Percentiles rank a stretch among this genome's conserved stretches.
Conservation (phyloP, 2,329 filamentous ascomycete species). For the Phialophora chinensis region DNA sequence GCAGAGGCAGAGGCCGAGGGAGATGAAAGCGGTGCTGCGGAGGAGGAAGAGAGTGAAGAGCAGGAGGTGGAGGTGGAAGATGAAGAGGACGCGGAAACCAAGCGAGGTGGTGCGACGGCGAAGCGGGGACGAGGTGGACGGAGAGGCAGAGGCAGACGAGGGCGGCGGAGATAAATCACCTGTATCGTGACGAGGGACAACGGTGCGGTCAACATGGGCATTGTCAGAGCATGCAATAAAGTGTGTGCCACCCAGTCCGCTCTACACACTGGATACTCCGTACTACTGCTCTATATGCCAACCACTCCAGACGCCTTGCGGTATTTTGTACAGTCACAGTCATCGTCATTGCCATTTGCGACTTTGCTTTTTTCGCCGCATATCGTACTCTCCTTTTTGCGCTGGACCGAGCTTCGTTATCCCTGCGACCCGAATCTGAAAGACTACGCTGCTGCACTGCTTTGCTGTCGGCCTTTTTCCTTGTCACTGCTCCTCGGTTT, state of each 20-base stretch:
- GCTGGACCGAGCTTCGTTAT: not conserved
- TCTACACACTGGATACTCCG: not conserved
- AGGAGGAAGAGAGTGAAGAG: not conserved
- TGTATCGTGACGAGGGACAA: not conserved
- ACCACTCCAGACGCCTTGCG: not conserved
- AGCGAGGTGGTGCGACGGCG: not conserved
- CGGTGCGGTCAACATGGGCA: not conserved
- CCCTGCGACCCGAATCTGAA: not conserved
- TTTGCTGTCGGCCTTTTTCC: constrained; percentile 29
- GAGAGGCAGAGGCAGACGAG: constrained; percentile 53
- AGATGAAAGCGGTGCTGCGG: constrained; percentile 43
- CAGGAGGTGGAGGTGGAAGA: not conserved
- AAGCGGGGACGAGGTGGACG: constrained; percentile 7
- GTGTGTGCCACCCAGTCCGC: no score
- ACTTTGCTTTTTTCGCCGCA: no score
- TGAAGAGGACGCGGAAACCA: not conserved
- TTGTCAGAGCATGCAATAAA: not conserved
- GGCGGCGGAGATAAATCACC: constrained; percentile 49
- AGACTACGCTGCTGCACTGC: constrained; percentile 2
- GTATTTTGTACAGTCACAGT: not conserved
- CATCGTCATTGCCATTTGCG: not conserved
- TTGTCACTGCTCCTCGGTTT: constrained; percentile 58
- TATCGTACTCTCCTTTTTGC: not conserved
- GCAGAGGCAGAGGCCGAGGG: constrained; percentile 49
- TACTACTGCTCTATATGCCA: not conserved